A percentile compares a stretch with the other conserved stretches of the same genome.
Conservation (phyloP, 306 rosid genomes). For the Lotus japonicus region DNA sequence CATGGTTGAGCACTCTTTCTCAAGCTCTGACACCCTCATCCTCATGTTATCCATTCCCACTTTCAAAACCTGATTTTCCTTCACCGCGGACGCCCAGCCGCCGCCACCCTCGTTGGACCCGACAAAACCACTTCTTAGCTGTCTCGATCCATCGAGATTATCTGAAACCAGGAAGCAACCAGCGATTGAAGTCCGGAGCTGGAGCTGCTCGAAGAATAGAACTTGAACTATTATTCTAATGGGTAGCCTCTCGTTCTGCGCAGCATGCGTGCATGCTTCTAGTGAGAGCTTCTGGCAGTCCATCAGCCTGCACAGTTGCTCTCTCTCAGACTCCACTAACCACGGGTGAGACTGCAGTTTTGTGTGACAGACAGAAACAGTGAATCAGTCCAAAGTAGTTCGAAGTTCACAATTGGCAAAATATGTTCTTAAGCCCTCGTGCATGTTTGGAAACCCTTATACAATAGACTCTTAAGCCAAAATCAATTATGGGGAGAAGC, state of each 20-base stretch:
- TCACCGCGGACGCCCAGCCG: slow-evolving; percentile 89
- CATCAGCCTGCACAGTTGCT: slow-evolving; percentile 84
- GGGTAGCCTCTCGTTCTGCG: slow-evolving; percentile 93
- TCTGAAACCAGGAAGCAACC: slow-evolving; percentile 93
- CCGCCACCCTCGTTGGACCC: slow-evolving; percentile 86
- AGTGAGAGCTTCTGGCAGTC: slow-evolving; percentile 98
- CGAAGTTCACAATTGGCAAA: not conserved
- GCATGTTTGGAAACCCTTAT: too few relatives aligned
- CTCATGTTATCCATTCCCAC: slow-evolving; percentile 99
- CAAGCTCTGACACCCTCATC: slow-evolving; percentile 94
- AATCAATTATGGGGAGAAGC: not conserved
- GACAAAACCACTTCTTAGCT: slow-evolving; percentile 68
- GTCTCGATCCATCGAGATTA: slow-evolving; percentile 86
- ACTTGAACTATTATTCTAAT: slow-evolving; percentile 91
- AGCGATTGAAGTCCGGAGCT: slow-evolving; percentile 89
- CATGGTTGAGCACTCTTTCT: slow-evolving; percentile 95
- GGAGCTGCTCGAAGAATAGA: slow-evolving; percentile 98
- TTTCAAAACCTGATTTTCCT: slow-evolving; percentile 94
- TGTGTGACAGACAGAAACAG: not conserved
- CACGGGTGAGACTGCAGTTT: slow-evolving; percentile 93
- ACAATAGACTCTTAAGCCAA: not conserved
- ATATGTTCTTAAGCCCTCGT: not conserved
- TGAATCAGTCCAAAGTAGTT: slow-evolving; percentile 20
- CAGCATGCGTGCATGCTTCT: slow-evolving; percentile 99
- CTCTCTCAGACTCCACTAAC: slow-evolving; percentile 90